Evolutionary conservation across 2,329 filamentous ascomycete genomes (phyloP).

Genomic region (Lasiodiplodia sp.): DNA sequence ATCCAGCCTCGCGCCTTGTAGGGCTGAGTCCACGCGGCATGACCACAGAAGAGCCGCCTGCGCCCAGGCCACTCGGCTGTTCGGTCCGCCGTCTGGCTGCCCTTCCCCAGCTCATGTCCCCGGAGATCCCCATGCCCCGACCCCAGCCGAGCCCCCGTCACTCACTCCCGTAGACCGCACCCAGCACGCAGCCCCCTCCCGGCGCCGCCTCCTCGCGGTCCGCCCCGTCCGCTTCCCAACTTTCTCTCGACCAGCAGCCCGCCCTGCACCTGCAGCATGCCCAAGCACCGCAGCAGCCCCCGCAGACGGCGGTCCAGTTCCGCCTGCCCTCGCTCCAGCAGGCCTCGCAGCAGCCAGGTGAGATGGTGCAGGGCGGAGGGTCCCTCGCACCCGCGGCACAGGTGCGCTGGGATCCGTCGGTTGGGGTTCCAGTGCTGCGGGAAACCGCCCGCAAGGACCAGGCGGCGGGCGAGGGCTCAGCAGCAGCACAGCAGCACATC

Average conservation of each 20-base stretch:
- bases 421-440: conserved; percentile 19
- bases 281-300: not conserved
- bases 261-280: not conserved
- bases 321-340: conserved; percentile 26
- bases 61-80: not conserved
- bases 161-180: conserved; percentile 7
- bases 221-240: not conserved
- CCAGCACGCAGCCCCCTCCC: not conserved
- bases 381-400: conserved; percentile 21
- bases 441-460: conserved; percentile 3
- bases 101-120: not conserved
- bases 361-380: conserved; percentile 2
- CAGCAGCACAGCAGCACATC: conserved; percentile 6
- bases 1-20: conserved; percentile 15
- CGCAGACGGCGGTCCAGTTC: conserved; percentile 5
- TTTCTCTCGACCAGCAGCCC: not conserved
- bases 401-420: conserved; percentile 26
- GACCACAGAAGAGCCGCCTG: conserved; percentile 14
- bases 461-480: conserved; percentile 7
- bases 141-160: not conserved
- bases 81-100: not conserved
- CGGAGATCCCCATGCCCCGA: conserved; percentile 1
- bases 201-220: conserved; percentile 3
- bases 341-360: conserved; percentile 17
- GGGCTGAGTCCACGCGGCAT: conserved; percentile 16